Base-by-base conservation (phyloP, 1,139 yeast species). In the Yamadazyma diddensiae region DNA sequence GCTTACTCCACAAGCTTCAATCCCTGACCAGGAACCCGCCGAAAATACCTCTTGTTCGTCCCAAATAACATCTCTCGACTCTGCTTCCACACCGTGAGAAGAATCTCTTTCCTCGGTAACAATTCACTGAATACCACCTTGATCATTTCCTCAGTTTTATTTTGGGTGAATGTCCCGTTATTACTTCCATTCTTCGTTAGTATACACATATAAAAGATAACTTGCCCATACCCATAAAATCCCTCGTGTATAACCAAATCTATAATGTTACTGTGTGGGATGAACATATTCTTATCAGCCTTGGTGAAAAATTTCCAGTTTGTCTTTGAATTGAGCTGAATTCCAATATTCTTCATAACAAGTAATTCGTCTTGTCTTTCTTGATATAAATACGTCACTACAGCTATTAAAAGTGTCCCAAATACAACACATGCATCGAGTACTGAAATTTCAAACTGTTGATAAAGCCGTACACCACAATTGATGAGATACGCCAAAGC, bases 181-280 rank as follows among this genome's bases (percentile, higher is more conserved):
- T 49, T 35, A 43, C 43, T 31, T 39, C 47, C 55, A 31, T 53
- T 61, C 53, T 62, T 67, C n/a, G 77, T 67, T 26, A 80, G 57
- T 6, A 80, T 59, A 33, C 82, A 73, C 52, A 82, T 55, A 47
- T 80, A 80, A 47, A 69, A 79, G 1, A 80, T 62, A 6, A 79
- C 85, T 49, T 74, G 77, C 11, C 73, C 74, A 42, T 77, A 71
- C 6, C 79, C 77, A 39, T 65, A 69, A 48, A 81, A 80, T 1
- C 83, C 87, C 50, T 82, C 90, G 46, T 80, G 81, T 20, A 82
- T 75, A 0, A 79, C 76, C 17, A 81, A 52, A 50, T 80, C 86
- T 4, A 73, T 68, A 31, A 81, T 67, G 28, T 61, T 60, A 28
- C 67, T 73, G 24, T 68, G 56, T 0, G 85, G 80, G 10, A 79